A percentile compares a stretch with the other conserved stretches of the same genome.
Evolutionary conservation across 345 rosid genomes (phyloP).

Genomic region (Garcia nutans): DNA sequence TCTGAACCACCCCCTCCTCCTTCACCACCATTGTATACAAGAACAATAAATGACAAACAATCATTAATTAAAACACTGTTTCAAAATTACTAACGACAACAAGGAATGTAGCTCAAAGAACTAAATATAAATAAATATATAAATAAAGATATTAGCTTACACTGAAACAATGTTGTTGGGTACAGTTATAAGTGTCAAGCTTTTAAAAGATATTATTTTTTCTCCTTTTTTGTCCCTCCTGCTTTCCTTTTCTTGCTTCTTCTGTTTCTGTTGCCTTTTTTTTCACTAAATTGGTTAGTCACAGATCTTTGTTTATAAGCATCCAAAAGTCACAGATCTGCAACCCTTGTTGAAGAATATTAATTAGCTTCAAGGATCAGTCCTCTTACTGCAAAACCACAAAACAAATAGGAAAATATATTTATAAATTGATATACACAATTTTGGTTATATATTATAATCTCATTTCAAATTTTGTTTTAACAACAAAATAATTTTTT

Average conservation of each 20-base stretch:
- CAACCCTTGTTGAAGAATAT: conserved; percentile 15
- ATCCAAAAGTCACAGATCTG: conserved; percentile 41
- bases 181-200: conserved; percentile 56
- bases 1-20: conserved; percentile 23
- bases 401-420: conserved; percentile 13
- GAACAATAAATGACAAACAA: conserved; percentile 27
- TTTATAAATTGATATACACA: background rate
- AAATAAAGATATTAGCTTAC: conserved; percentile 27
- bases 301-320: conserved; percentile 29
- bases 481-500: background rate
- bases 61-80: conserved; percentile 36
- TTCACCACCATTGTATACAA: conserved; percentile 15
- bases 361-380: conserved; percentile 24
- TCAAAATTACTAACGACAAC: conserved; percentile 35
- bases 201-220: conserved; percentile 20
- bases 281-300: background rate
- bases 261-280: background rate
- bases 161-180: conserved; percentile 32
- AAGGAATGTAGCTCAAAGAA: background rate
- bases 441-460: background rate
- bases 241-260: conserved; percentile 11
- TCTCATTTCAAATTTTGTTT: background rate
- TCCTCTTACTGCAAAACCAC: conserved; percentile 23
- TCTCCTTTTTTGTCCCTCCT: background rate
- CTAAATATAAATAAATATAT: conserved; percentile 7